Percentiles rank a stretch among this genome's conserved stretches.
These are phyloP conservation scores for Arthrobotrys musiformis DNA, from an alignment of 2,329 filamentous ascomycete genomes.

Conservation along the genomic window DNA sequence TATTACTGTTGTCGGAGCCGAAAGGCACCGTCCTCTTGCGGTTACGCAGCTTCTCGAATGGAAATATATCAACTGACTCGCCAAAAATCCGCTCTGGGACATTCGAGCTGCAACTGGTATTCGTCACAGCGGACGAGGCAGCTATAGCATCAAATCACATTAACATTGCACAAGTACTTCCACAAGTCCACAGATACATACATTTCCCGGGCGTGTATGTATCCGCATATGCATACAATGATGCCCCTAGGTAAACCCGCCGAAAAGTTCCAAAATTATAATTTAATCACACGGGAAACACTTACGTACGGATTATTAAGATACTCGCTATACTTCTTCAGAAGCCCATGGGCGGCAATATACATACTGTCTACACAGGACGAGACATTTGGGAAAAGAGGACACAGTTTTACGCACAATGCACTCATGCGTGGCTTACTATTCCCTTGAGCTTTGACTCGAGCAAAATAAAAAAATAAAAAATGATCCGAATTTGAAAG, in stretches of 20 bases:
- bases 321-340: neutral
- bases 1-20: conserved; percentile 40
- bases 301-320: conserved; percentile 37
- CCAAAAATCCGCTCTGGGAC: neutral
- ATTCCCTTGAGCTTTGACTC: conserved; percentile 4
- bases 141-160: neutral
- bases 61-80: conserved; percentile 24
- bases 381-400: neutral
- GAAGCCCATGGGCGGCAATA: neutral
- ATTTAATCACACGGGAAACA: conserved; percentile 8
- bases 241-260: conserved; percentile 10
- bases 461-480: neutral
- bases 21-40: conserved; percentile 45
- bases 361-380: too few relatives aligned
- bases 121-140: conserved; percentile 10
- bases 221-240: too few relatives aligned
- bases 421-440: conserved; percentile 37
- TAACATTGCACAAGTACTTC: too few relatives aligned
- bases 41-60: conserved; percentile 41
- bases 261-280: neutral
- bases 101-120: conserved; percentile 1
- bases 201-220: neutral
- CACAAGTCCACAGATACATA: neutral
- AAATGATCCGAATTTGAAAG: conserved; percentile 22
- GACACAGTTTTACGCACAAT: conserved; percentile 42